A percentile compares a stretch with the other conserved stretches of the same genome.
Conservation (phyloP, 768 basidiomycete genomes). For the Lactifluus rugatus region DNA sequence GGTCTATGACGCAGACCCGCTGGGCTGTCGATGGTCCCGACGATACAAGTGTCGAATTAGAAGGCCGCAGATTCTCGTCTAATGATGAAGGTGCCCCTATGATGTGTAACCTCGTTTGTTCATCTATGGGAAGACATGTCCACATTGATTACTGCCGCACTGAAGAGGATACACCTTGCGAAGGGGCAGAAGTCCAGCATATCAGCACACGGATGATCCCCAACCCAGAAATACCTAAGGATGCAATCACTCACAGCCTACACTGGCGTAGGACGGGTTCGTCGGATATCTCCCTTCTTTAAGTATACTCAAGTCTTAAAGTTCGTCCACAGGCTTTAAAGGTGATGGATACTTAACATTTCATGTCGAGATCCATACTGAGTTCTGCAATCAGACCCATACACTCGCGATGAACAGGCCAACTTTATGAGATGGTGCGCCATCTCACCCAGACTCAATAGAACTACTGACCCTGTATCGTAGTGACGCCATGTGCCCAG, state of each 20-base stretch:
- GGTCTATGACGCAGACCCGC: slow-evolving; percentile 48
- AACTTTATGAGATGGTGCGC: slow-evolving; percentile 47
- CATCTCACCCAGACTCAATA: neutral
- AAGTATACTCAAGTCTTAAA: neutral
- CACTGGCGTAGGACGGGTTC: slow-evolving; percentile 50
- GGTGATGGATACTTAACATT: slow-evolving; percentile 23
- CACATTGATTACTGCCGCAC: slow-evolving; percentile 51
- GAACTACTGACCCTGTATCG: neutral
- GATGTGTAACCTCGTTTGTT: slow-evolving; percentile 53
- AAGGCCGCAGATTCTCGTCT: slow-evolving; percentile 44
- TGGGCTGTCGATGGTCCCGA: slow-evolving; percentile 51
- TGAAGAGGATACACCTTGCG: slow-evolving; percentile 30
- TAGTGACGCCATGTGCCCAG: slow-evolving; percentile 44
- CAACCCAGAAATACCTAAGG: slow-evolving; percentile 39
- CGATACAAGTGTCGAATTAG: slow-evolving; percentile 40
- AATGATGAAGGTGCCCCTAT: slow-evolving; percentile 52
- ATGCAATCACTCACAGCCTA: slow-evolving; percentile 43
- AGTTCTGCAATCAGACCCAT: slow-evolving; percentile 36
- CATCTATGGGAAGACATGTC: slow-evolving; percentile 44
- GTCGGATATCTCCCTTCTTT: slow-evolving; percentile 13
- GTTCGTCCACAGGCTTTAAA: slow-evolving; percentile 41
- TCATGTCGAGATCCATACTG: neutral
- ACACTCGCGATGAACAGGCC: slow-evolving; percentile 45
- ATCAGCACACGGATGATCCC: slow-evolving; percentile 36
- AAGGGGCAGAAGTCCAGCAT: slow-evolving; percentile 38